phyloP scores from a whole-genome alignment of 208 protist species.

The Acanthamoeba lenticulata region DNA sequence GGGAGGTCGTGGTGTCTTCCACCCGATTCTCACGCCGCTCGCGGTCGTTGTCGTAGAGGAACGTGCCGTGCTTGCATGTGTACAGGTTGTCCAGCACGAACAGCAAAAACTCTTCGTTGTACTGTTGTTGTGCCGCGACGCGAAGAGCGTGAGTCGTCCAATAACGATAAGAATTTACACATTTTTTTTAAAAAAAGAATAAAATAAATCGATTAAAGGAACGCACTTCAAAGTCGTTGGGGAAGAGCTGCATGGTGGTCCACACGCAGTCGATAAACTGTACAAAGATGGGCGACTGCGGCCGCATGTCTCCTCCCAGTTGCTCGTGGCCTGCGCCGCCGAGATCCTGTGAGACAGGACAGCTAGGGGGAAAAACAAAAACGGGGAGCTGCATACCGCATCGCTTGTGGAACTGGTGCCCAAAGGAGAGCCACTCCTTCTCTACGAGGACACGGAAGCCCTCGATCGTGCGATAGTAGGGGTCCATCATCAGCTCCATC shows the following conservation, averaged over 20 bases:
- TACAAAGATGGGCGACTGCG: constrained; percentile 55
- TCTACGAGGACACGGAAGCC: constrained; percentile 91
- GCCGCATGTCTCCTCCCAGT: neutral
- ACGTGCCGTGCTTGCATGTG: constrained; percentile 87
- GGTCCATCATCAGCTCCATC: constrained; percentile 91
- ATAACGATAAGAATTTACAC: constrained; percentile 93
- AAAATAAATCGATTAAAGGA: no score
- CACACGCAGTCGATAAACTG: constrained; percentile 54
- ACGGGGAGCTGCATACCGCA: neutral
- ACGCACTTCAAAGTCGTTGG: constrained; percentile 88
- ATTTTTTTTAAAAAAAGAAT: neutral
- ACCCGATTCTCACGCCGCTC: neutral
- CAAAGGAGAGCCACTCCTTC: constrained; percentile 92
- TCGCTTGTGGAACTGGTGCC: constrained; percentile 75
- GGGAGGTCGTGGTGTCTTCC: neutral
- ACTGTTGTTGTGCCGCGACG: no score
- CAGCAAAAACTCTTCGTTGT: constrained; percentile 91
- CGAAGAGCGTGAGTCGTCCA: constrained; percentile 94
- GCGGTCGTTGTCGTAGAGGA: constrained; percentile 69
- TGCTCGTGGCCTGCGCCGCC: neutral
- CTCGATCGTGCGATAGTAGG: constrained; percentile 89
- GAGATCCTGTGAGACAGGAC: neutral
- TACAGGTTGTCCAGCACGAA: constrained; percentile 90
- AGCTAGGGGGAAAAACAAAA: neutral
- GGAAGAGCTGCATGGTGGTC: constrained; percentile 9